Evolutionary conservation across 1,284 basidiomycete species (phyloP), one percentile per base, ranked within the genome.

Genomic region (Calocybe gambosa): DNA sequence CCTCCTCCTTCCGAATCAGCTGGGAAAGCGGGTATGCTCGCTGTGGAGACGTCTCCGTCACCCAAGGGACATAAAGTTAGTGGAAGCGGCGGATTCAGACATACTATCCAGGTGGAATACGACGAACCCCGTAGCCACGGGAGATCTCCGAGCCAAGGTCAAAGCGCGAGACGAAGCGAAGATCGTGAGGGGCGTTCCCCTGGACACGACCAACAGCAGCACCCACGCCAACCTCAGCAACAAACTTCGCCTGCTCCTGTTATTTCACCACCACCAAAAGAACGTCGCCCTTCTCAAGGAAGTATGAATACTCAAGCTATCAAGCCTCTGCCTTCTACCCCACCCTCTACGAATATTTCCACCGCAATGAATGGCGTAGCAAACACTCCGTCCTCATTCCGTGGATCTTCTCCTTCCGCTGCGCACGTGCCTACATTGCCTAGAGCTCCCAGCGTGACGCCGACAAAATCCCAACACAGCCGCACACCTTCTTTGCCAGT

Each of bases 81-180:
- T 19, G 59, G 60, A 25, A 56, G 62, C 15, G 54, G 58, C 36
- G 57, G 57, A 20, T 67, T 67, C 45, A 62, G 70, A 41, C 91
- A 95, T 65, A 95, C 93, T 1, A 90, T 95, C 34, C 92, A 96
- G 64, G 85, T 96, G 46, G 93, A 95, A 62, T 93, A 93, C 55
- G 84, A 85, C 35, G 73, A 75, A 40, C 57, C 64, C 47, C 65
- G 39, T 59, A 59, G 43, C 53, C 49, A 58, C 49, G 49, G 58
- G 42, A 56, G 62, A 56, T 53, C 43, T 16, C 31, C 55, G 50
- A 63, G 53, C 20, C 43, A 51, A 21, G 29, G 52, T 20, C 26
- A 53, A 19, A 18, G 39, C 25, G 38, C 21, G 47, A 44, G 50
- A 40, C 42, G 42, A 46, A 53, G 50, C n/a, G 50, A 51, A 16